A percentile compares a stretch with the other conserved stretches of the same genome.
Evolutionary conservation across 73 alveolate genomes (phyloP).

Genomic region (Tetrahymena malaccensis): DNA sequence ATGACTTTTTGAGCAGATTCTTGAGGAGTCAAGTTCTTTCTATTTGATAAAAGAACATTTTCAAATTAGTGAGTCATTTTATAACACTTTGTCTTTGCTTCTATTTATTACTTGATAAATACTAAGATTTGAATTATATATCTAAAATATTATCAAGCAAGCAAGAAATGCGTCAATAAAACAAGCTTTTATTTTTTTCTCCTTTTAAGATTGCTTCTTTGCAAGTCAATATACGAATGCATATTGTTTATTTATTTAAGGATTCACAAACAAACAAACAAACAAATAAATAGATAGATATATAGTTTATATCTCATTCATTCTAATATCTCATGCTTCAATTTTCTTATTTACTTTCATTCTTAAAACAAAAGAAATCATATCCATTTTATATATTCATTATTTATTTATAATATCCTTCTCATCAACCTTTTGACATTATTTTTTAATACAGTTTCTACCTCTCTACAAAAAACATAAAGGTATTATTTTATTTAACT

Average conservation of each 20-base stretch:
- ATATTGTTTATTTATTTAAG: too few species aligned
- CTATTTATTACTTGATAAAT: background rate
- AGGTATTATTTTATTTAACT: too few species aligned
- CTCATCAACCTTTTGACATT: too few species aligned
- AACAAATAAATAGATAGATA: too few species aligned
- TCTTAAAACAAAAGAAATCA: too few species aligned
- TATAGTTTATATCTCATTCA: background rate
- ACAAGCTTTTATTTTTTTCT: background rate
- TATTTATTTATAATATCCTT: too few species aligned
- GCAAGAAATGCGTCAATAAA: background rate
- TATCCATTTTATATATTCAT: too few species aligned
- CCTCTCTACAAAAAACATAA: too few species aligned
- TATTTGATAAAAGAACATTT: background rate
- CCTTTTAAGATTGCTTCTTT: background rate
- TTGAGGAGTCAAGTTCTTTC: background rate
- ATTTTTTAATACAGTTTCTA: too few species aligned
- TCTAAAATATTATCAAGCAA: background rate
- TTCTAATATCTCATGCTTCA: too few species aligned
- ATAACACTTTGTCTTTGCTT: background rate
- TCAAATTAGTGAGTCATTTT: background rate
- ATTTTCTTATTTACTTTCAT: too few species aligned
- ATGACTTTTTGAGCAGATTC: background rate
- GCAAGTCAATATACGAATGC: background rate
- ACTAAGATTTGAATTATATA: background rate
- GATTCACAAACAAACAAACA: too few species aligned